phyloP scores from a whole-genome alignment of 1,284 basidiomycete species.

The Microbotryum scabiosae region DNA sequence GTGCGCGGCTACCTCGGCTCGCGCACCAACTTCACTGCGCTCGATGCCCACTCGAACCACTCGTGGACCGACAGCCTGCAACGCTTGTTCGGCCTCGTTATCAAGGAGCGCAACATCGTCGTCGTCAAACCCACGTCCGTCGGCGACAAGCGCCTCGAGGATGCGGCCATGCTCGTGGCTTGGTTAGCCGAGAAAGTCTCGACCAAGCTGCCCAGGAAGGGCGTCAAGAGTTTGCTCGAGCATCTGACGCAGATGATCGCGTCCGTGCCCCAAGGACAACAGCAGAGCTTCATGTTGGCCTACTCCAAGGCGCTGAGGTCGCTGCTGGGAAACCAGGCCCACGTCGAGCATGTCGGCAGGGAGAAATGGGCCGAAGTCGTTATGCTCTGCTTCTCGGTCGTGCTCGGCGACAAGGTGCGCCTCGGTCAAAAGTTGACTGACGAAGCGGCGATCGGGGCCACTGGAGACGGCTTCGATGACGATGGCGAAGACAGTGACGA shows the following conservation, averaged over 20 bases:
- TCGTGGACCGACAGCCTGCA: conserved; percentile 65
- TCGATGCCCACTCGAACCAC: conserved; percentile 43
- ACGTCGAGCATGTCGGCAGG: conserved; percentile 65
- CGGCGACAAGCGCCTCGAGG: conserved; percentile 53
- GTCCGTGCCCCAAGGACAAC: conserved; percentile 45
- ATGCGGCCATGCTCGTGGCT: conserved; percentile 58
- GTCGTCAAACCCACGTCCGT: conserved; percentile 47
- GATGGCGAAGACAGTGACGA: conserved; percentile 23
- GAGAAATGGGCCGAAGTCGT: conserved; percentile 60
- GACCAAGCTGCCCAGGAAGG: conserved; percentile 49
- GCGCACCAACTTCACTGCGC: conserved; percentile 49
- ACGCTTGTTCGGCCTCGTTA: conserved; percentile 58
- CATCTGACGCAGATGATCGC: conserved; percentile 59
- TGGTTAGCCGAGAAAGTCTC: conserved; percentile 58
- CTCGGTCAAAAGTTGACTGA: conserved; percentile 39
- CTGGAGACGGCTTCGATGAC: conserved; percentile 1
- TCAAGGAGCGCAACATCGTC: conserved; percentile 52
- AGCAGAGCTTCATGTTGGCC: conserved; percentile 63
- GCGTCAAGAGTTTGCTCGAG: conserved; percentile 51
- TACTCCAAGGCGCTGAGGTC: conserved; percentile 69
- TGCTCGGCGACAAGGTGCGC: conserved; percentile 56
- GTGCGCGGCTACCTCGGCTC: conserved; percentile 56
- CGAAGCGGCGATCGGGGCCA: neutral
- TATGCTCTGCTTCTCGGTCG: conserved; percentile 63
- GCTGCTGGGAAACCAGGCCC: conserved; percentile 58